Evolutionary conservation across 768 basidiomycete genomes (phyloP).

Genomic region (Paxillus rubicundulus): DNA sequence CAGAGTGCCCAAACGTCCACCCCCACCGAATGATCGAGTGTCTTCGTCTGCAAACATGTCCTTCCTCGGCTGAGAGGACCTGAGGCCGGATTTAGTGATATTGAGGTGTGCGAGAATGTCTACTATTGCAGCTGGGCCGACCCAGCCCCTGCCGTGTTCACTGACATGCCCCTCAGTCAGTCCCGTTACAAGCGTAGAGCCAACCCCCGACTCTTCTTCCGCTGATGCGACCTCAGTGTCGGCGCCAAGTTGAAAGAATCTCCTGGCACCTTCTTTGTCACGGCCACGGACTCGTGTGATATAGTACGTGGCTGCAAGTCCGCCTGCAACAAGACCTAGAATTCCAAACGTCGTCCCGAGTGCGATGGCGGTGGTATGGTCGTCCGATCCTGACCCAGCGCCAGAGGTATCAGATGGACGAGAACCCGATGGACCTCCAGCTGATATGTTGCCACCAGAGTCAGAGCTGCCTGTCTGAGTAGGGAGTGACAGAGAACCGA

Average conservation of each 20-base stretch:
- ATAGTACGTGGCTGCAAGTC: slow-evolving; percentile 43
- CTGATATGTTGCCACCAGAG: slow-evolving; percentile 6
- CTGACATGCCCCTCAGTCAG: slow-evolving; percentile 1
- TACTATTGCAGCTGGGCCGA: slow-evolving; percentile 5
- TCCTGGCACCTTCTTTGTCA: not conserved
- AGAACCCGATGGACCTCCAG: slow-evolving; percentile 7
- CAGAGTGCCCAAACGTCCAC: slow-evolving; percentile 13
- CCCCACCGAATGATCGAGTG: slow-evolving; percentile 43
- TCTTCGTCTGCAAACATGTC: slow-evolving; percentile 85
- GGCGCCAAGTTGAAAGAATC: slow-evolving; percentile 21
- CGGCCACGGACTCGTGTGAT: slow-evolving; percentile 33
- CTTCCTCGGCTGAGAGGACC: slow-evolving; percentile 37
- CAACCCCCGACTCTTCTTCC: slow-evolving; percentile 4
- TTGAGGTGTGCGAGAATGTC: slow-evolving; percentile 24
- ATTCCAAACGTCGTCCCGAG: slow-evolving; percentile 63
- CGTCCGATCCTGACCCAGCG: slow-evolving; percentile 16
- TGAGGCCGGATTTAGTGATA: slow-evolving; percentile 12
- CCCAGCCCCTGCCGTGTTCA: not conserved
- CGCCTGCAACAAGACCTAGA: slow-evolving; percentile 49
- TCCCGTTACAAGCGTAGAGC: slow-evolving; percentile 6
- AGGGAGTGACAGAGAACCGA: slow-evolving; percentile 35
- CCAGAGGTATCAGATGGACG: slow-evolving; percentile 16
- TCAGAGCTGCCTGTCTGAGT: slow-evolving; percentile 28
- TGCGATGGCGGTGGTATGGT: slow-evolving; percentile 46
- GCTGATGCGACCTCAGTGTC: slow-evolving; percentile 15